phyloP scores from a whole-genome alignment of 768 basidiomycete genomes.

The Infundibulicybe gibba region DNA sequence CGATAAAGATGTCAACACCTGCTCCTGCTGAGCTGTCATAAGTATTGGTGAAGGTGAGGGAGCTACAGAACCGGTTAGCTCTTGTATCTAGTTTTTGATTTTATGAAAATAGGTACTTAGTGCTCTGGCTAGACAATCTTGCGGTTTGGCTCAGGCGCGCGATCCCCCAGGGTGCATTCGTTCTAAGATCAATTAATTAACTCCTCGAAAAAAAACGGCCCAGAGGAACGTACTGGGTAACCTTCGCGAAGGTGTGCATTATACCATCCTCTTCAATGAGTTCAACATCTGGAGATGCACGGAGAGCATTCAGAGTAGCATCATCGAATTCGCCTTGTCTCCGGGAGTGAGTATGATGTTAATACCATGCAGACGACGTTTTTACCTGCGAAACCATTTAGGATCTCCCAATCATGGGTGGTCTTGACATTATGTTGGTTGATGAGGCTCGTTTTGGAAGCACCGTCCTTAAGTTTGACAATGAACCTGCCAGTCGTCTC shows the following conservation, averaged over 20 bases:
- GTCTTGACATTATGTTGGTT: constrained; percentile 3
- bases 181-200: constrained; percentile 7
- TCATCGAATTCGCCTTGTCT: constrained; percentile 12
- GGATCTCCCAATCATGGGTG: constrained; percentile 9
- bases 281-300: constrained; percentile 16
- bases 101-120: constrained; percentile 1
- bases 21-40: constrained; percentile 10
- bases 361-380: neutral
- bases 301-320: constrained; percentile 12
- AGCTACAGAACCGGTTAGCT: constrained; percentile 1
- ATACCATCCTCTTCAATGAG: constrained; percentile 23
- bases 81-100: neutral
- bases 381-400: constrained; percentile 21
- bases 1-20: constrained; percentile 7
- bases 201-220: neutral
- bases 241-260: constrained; percentile 14
- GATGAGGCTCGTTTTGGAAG: constrained; percentile 3
- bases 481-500: constrained; percentile 7
- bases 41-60: constrained; percentile 5
- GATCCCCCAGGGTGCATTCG: constrained; percentile 25
- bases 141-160: constrained; percentile 13
- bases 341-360: neutral
- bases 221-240: constrained; percentile 4
- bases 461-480: constrained; percentile 17
- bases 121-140: constrained; percentile 8